Evolutionary conservation across 768 basidiomycete species (phyloP).

Genomic region (Trametes sanguinea): DNA sequence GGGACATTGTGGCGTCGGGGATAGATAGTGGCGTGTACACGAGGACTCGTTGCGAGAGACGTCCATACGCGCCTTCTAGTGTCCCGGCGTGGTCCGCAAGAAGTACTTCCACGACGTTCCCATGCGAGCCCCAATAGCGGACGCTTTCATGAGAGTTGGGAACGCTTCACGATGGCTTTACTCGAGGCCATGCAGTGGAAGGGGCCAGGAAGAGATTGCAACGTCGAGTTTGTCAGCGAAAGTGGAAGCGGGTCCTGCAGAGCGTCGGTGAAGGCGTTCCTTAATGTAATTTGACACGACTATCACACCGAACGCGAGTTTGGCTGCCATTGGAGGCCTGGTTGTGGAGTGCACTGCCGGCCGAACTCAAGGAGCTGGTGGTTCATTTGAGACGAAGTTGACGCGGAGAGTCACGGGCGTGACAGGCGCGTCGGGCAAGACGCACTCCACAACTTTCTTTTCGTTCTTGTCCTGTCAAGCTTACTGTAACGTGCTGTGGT

Average conservation of each 20-base stretch:
- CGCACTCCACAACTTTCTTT: not conserved
- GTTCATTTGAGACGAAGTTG: constrained; percentile 1
- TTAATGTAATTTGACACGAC: not conserved
- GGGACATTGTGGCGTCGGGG: not conserved
- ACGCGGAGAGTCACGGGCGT: constrained; percentile 5
- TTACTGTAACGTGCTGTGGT: not conserved
- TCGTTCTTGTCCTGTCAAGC: not conserved
- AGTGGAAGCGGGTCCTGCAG: too few relatives aligned
- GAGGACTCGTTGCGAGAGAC: not conserved
- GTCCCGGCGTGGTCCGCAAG: not conserved
- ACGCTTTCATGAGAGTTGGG: not conserved
- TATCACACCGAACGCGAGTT: not conserved
- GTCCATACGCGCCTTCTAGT: not conserved
- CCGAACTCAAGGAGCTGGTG: not conserved
- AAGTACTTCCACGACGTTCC: not conserved
- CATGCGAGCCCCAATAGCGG: not conserved
- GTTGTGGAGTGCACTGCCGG: constrained; percentile 4
- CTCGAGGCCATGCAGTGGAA: not conserved
- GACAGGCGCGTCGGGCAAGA: constrained; percentile 1
- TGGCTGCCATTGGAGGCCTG: not conserved
- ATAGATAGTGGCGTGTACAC: not conserved
- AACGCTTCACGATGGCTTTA: not conserved
- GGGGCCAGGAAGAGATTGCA: not conserved
- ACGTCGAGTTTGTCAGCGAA: too few relatives aligned
- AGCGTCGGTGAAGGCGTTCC: not conserved